These are phyloP conservation scores for Salix caprea DNA, from an alignment of 345 rosid species.

Conservation along the genomic window DNA sequence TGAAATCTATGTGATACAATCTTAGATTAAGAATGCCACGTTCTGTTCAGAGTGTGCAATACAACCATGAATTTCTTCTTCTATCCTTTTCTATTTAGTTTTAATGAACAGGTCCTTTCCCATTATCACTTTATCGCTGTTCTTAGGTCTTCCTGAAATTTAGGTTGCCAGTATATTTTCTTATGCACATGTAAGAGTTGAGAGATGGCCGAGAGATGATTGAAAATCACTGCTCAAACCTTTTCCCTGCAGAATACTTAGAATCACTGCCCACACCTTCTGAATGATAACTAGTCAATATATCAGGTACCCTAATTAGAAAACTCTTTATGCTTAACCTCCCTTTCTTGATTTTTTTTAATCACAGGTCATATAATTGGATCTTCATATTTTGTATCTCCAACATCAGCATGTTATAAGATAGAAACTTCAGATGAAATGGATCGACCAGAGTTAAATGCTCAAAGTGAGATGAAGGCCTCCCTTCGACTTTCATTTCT, in stretches of 20 bases:
- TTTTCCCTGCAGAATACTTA: background rate
- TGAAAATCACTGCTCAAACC: background rate
- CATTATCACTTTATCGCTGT: background rate
- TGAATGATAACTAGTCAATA: background rate
- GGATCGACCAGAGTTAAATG: constrained; percentile 61
- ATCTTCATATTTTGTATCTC: constrained; percentile 60
- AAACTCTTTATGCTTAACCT: constrained; percentile 1
- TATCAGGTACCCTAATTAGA: background rate
- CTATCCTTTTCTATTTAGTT: background rate
- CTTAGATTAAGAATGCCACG: background rate
- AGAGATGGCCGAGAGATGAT: background rate
- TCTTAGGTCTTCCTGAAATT: no score
- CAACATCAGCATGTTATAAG: constrained; percentile 53
- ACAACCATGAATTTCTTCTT: background rate
- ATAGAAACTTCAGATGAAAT: constrained; percentile 53
- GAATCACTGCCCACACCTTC: no score
- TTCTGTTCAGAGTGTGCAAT: background rate
- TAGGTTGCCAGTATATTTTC: no score
- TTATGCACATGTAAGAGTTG: no score
- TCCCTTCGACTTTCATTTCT: constrained; percentile 2
- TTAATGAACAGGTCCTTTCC: background rate
- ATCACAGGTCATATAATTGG: constrained; percentile 59
- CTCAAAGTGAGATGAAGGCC: constrained; percentile 50
- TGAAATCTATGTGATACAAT: background rate
- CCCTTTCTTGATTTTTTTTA: constrained; percentile 10